phyloP scores from a whole-genome alignment of 2,329 filamentous ascomycete species.

The Scedosporium apiospermum region DNA sequence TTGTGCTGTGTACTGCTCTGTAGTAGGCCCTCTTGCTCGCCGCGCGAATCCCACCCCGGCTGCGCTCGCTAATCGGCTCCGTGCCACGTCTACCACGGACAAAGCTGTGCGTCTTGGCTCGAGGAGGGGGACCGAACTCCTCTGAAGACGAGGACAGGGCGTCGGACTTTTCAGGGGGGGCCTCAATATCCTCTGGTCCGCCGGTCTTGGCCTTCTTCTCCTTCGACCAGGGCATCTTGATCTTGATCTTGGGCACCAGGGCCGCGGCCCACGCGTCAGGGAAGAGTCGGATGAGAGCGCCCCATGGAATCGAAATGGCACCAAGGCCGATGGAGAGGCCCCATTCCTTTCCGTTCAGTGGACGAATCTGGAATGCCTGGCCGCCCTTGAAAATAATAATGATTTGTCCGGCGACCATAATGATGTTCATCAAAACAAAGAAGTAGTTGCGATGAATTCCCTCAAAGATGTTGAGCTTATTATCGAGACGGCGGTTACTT shows the following conservation, averaged over 20 bases:
- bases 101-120: background rate
- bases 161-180: background rate
- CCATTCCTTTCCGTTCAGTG: slow-evolving; percentile 66
- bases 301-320: slow-evolving; percentile 65
- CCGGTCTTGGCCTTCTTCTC: slow-evolving; percentile 2
- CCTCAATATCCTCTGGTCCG: background rate
- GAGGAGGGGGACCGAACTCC: background rate
- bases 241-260: slow-evolving; percentile 6
- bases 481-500: slow-evolving; percentile 69
- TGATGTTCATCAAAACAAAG: slow-evolving; percentile 68
- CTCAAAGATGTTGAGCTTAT: slow-evolving; percentile 81
- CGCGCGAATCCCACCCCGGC: background rate
- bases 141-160: background rate
- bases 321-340: slow-evolving; percentile 73
- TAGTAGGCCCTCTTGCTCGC: background rate
- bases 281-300: slow-evolving; percentile 60
- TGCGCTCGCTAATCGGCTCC: slow-evolving; percentile 1
- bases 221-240: slow-evolving; percentile 2
- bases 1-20: too few species aligned
- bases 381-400: slow-evolving; percentile 80
- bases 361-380: slow-evolving; percentile 57
- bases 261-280: slow-evolving; percentile 48
- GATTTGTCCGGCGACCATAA: slow-evolving; percentile 78
- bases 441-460: slow-evolving; percentile 70
- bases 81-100: slow-evolving; percentile 1